Conservation (phyloP, 176 grass and related monocot species). For the Avena sativa region DNA sequence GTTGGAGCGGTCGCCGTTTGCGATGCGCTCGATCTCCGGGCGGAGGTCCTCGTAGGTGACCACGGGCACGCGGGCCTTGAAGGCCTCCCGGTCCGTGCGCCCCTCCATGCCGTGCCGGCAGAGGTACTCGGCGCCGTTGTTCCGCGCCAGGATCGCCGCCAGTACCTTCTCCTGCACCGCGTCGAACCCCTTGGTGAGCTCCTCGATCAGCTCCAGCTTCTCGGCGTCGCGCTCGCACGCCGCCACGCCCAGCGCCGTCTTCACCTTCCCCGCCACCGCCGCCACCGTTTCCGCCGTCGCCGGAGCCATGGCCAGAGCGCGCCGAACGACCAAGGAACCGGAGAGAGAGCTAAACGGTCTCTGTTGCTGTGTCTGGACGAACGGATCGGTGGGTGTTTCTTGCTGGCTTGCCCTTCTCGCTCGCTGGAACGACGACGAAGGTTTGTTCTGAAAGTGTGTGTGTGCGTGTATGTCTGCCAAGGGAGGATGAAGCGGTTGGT, state of each 20-base stretch:
- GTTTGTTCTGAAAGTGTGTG: conserved; percentile 1
- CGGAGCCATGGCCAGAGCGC: conserved; percentile 44
- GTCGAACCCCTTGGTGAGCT: conserved; percentile 68
- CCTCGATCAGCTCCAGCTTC: conserved; percentile 91
- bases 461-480: neutral
- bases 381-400: conserved; percentile 2
- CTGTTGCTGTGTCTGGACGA: neutral
- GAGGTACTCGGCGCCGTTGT: conserved; percentile 89
- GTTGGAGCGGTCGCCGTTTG: conserved; percentile 85
- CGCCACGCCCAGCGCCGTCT: conserved; percentile 43
- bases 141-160: conserved; percentile 67
- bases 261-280: neutral
- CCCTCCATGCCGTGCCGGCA: conserved; percentile 68
- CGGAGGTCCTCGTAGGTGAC: conserved; percentile 89
- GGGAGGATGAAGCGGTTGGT: conserved; percentile 35
- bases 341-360: neutral
- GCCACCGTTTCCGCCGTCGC: conserved; percentile 4
- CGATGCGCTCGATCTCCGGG: conserved; percentile 90
- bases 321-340: neutral
- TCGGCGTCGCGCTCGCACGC: conserved; percentile 69
- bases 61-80: conserved; percentile 75
- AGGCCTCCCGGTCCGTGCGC: conserved; percentile 58
- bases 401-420: conserved; percentile 36
- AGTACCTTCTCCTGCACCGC: conserved; percentile 69
- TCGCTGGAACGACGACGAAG: neutral